Percentiles rank a stretch among this genome's conserved stretches.
Conservation (phyloP, 2,329 filamentous ascomycete genomes). For the Blastomyces emzantsi region DNA sequence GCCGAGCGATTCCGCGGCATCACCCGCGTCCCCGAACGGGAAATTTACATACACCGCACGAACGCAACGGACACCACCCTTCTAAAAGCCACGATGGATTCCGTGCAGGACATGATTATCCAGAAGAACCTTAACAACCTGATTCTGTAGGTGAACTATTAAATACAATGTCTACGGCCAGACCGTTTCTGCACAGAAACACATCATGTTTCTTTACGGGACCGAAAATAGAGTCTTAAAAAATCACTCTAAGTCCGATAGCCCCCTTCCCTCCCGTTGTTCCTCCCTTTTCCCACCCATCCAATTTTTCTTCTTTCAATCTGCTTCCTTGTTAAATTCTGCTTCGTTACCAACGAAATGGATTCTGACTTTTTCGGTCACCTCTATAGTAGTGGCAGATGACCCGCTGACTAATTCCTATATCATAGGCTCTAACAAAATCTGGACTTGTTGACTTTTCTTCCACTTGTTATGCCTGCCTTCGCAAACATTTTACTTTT, state of each 20-base stretch:
- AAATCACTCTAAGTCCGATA: not conserved
- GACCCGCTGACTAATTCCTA: not conserved
- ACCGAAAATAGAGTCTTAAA: not conserved
- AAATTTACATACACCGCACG: slow-evolving; percentile 52
- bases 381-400: not conserved
- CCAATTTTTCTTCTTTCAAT: not conserved
- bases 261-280: not conserved
- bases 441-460: not conserved
- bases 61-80: slow-evolving; percentile 60
- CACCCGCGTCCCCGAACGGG: slow-evolving; percentile 53
- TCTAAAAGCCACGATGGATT: slow-evolving; percentile 77
- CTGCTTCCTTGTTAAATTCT: not conserved
- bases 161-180: not conserved
- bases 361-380: not conserved
- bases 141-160: slow-evolving; percentile 47
- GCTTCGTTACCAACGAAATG: not conserved
- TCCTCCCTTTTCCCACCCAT: not conserved
- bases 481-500: not conserved
- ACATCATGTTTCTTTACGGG: not conserved
- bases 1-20: slow-evolving; percentile 70
- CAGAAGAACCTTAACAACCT: slow-evolving; percentile 73
- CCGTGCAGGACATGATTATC: slow-evolving; percentile 81
- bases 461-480: not conserved
- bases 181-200: not conserved
- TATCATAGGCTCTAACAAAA: not conserved